Conservation (phyloP, 345 rosid genomes). For the Cochlearia excelsa region DNA sequence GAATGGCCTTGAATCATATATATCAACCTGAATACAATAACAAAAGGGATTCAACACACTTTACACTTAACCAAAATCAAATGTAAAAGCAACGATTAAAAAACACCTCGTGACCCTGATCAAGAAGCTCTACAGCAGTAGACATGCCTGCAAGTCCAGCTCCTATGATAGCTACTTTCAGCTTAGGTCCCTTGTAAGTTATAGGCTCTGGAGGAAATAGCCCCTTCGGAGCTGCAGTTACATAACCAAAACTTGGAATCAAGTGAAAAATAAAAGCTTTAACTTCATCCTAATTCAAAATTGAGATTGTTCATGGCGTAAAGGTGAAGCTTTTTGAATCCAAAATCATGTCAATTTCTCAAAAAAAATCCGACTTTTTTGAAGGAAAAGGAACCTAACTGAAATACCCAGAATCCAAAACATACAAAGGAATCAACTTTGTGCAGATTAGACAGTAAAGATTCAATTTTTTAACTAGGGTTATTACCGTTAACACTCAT, state of each 20-base stretch:
- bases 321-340: neutral
- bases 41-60: neutral
- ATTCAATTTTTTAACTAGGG: neutral
- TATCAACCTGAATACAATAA: conserved; percentile 66
- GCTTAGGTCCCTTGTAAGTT: conserved; percentile 86
- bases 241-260: neutral
- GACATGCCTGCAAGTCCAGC: conserved; percentile 99
- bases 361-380: neutral
- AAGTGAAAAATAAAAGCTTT: too few species aligned
- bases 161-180: conserved; percentile 95
- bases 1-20: conserved; percentile 84
- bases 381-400: conserved; percentile 1
- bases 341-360: conserved; percentile 35
- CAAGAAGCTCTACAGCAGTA: conserved; percentile 90
- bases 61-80: conserved; percentile 18
- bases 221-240: conserved; percentile 86
- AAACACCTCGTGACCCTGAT: conserved; percentile 94
- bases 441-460: conserved; percentile 1
- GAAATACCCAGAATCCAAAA: conserved; percentile 35
- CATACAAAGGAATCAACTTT: conserved; percentile 25
- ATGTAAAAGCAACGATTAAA: conserved; percentile 9
- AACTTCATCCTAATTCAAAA: neutral
- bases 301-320: neutral
- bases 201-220: conserved; percentile 95
- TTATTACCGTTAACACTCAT: conserved; percentile 84